Conservation (phyloP, 2,329 filamentous ascomycete species). For the Cercospora berteroae region DNA sequence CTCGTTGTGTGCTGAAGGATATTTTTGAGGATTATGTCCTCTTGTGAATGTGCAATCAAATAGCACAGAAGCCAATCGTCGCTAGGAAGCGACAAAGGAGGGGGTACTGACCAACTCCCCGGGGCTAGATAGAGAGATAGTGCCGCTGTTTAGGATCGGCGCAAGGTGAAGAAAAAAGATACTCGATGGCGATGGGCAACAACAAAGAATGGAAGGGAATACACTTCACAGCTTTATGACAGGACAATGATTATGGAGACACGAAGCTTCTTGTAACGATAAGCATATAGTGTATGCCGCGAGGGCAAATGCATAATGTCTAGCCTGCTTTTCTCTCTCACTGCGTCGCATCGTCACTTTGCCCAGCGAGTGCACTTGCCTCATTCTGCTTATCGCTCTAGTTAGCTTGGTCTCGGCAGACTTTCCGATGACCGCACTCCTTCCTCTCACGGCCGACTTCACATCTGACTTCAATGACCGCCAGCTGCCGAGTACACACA, state of each 20-base stretch:
- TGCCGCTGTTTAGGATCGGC: background rate
- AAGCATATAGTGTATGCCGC: background rate
- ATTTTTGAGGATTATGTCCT: background rate
- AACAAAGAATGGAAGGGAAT: background rate
- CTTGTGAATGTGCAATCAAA: background rate
- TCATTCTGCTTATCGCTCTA: background rate
- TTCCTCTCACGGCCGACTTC: background rate
- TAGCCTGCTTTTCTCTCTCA: background rate
- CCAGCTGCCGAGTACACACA: background rate
- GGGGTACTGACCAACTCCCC: background rate
- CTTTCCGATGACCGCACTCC: background rate
- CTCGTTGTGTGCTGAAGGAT: background rate
- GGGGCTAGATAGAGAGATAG: background rate
- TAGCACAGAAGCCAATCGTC: background rate
- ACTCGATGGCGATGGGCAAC: background rate
- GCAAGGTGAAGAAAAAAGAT: background rate
- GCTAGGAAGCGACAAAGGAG: background rate
- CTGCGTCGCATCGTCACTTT: background rate
- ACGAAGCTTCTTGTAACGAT: background rate
- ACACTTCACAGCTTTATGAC: constrained; percentile 2
- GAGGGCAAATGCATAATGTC: background rate
- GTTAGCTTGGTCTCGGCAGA: background rate
- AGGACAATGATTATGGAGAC: background rate
- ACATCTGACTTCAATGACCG: background rate
- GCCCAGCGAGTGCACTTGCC: background rate